phyloP scores from a whole-genome alignment of 768 basidiomycete species.

The Mycena indigotica region DNA sequence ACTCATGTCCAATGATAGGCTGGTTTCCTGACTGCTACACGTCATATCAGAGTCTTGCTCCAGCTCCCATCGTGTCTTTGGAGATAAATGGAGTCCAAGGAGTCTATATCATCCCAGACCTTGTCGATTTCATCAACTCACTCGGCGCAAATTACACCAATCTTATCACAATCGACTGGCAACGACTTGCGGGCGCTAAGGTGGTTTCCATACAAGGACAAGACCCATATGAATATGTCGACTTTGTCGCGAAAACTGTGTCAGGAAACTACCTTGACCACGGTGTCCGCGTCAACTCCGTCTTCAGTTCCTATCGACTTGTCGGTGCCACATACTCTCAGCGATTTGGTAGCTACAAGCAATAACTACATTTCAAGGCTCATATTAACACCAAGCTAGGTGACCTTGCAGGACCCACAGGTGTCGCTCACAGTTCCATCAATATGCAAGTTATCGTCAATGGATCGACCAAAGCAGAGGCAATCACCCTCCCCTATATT shows the following conservation, averaged over 20 bases:
- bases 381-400: no score
- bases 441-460: constrained; percentile 50
- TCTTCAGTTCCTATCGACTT: constrained; percentile 60
- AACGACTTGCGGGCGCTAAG: constrained; percentile 60
- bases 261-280: constrained; percentile 68
- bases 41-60: constrained; percentile 55
- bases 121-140: constrained; percentile 50
- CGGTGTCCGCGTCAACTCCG: constrained; percentile 63
- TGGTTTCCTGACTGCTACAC: constrained; percentile 61
- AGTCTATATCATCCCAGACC: constrained; percentile 58
- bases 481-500: constrained; percentile 54
- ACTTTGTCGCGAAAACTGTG: constrained; percentile 57
- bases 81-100: constrained; percentile 48
- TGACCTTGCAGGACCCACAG: constrained; percentile 54
- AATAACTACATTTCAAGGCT: no score
- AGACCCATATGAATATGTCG: constrained; percentile 56
- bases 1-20: constrained; percentile 45
- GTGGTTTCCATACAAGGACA: constrained; percentile 57
- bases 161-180: constrained; percentile 55
- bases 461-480: constrained; percentile 50
- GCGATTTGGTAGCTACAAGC: constrained; percentile 54
- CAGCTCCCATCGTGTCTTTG: constrained; percentile 56
- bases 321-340: constrained; percentile 53
- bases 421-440: constrained; percentile 48
- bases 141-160: constrained; percentile 51